A percentile compares a stretch with the other conserved stretches of the same genome.
These are phyloP conservation scores for Talaromyces funiculosus DNA, from an alignment of 2,329 filamentous ascomycete species.

Conservation along the genomic window DNA sequence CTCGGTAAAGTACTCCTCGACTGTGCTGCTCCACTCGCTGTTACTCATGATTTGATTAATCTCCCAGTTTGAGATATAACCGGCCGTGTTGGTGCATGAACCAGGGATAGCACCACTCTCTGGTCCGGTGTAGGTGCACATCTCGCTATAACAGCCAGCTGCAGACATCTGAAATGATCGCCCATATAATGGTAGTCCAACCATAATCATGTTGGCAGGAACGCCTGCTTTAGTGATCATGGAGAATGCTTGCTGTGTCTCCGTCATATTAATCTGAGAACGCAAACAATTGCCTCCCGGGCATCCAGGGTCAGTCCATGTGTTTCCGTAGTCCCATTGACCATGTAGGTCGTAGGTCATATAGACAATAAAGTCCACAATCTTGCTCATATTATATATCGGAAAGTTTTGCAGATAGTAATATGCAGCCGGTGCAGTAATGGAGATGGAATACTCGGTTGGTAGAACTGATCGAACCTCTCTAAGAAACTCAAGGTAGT, in stretches of 20 bases:
- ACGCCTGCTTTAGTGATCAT: constrained; percentile 33
- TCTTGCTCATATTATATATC: constrained; percentile 22
- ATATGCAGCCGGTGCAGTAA: constrained; percentile 20
- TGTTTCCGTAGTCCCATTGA: constrained; percentile 24
- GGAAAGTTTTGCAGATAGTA: constrained; percentile 32
- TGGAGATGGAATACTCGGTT: constrained; percentile 19
- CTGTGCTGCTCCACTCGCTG: neutral
- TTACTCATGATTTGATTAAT: neutral
- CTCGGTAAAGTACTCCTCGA: neutral
- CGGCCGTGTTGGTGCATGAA: constrained; percentile 31
- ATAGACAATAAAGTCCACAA: constrained; percentile 32
- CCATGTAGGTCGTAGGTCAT: constrained; percentile 38
- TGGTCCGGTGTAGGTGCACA: constrained; percentile 30
- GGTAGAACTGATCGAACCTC: constrained; percentile 19
- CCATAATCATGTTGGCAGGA: constrained; percentile 25
- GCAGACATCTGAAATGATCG: constrained; percentile 29
- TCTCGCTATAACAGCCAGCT: constrained; percentile 23
- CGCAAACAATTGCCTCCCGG: constrained; percentile 27
- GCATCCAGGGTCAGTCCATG: constrained; percentile 21
- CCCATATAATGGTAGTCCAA: constrained; percentile 32
- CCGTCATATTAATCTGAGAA: constrained; percentile 36
- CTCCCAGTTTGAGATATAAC: constrained; percentile 27
- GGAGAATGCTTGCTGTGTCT: constrained; percentile 28
- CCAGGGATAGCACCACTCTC: constrained; percentile 27
- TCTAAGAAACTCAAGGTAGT: constrained; percentile 33